These are phyloP conservation scores for Podospora fimiseda DNA, from an alignment of 495 filamentous ascomycete genomes.

Conservation along the genomic window DNA sequence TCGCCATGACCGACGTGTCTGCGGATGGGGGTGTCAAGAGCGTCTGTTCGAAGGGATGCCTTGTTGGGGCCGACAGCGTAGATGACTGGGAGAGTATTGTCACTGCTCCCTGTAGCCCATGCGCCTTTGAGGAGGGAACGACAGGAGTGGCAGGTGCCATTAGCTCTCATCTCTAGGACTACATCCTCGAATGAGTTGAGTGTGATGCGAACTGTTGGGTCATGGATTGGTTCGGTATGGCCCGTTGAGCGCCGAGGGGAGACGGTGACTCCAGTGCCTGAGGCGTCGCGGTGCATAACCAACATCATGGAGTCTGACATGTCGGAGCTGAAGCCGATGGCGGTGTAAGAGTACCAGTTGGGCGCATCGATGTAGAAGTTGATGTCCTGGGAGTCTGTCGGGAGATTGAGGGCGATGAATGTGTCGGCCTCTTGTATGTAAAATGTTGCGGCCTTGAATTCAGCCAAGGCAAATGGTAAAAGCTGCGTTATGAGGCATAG, in stretches of 20 bases:
- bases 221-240: not conserved
- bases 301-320: not conserved
- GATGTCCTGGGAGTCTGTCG: not conserved
- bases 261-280: not conserved
- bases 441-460: not conserved
- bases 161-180: not conserved
- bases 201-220: not conserved
- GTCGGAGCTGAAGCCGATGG: not conserved
- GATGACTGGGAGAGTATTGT: constrained; percentile 34
- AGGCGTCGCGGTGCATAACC: not conserved
- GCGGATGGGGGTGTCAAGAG: constrained; percentile 35
- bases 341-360: not conserved
- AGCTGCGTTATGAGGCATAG: not conserved
- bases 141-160: not conserved
- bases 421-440: not conserved
- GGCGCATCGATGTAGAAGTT: not conserved
- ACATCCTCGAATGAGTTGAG: not conserved
- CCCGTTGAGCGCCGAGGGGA: not conserved
- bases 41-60: constrained; percentile 28
- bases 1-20: constrained; percentile 50
- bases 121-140: not conserved
- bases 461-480: not conserved
- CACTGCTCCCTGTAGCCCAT: not conserved
- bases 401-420: not conserved
- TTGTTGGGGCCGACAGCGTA: constrained; percentile 47